Evolutionary conservation across 2,329 filamentous ascomycete species (phyloP).

Genomic region (Trichoderma semiorbis): DNA sequence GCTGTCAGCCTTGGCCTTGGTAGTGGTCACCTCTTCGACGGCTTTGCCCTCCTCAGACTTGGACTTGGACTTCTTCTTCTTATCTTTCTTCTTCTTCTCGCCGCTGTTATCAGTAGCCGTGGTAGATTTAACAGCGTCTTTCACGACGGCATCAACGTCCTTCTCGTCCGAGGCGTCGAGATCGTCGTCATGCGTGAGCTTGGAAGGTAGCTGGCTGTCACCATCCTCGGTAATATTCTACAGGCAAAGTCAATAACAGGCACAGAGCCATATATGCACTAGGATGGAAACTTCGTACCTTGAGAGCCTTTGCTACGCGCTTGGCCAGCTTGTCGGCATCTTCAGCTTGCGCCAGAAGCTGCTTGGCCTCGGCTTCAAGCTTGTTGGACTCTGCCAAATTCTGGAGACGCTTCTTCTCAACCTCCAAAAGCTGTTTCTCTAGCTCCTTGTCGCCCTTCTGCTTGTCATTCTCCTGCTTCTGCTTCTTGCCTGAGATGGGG

Average conservation of each 20-base stretch:
- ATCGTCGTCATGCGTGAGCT: neutral
- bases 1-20: conserved; percentile 15
- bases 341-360: conserved; percentile 41
- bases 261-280: neutral
- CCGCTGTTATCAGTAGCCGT: neutral
- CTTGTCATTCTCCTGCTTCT: neutral
- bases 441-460: neutral
- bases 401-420: conserved; percentile 38
- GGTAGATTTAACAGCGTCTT: neutral
- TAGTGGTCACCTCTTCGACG: neutral
- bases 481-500: neutral
- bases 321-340: conserved; percentile 31
- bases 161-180: neutral
- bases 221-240: neutral
- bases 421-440: conserved; percentile 20
- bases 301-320: conserved; percentile 19
- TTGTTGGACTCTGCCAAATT: conserved; percentile 37
- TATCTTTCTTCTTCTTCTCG: conserved; percentile 8
- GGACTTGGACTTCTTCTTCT: conserved; percentile 3
- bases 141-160: neutral
- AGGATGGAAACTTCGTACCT: neutral
- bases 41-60: neutral
- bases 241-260: neutral
- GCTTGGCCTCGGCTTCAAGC: conserved; percentile 39
- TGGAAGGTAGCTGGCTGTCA: neutral